Percentiles rank a stretch among this genome's conserved stretches.
Evolutionary conservation across 306 rosid genomes (phyloP).

Genomic region (Coriaria nepalensis): DNA sequence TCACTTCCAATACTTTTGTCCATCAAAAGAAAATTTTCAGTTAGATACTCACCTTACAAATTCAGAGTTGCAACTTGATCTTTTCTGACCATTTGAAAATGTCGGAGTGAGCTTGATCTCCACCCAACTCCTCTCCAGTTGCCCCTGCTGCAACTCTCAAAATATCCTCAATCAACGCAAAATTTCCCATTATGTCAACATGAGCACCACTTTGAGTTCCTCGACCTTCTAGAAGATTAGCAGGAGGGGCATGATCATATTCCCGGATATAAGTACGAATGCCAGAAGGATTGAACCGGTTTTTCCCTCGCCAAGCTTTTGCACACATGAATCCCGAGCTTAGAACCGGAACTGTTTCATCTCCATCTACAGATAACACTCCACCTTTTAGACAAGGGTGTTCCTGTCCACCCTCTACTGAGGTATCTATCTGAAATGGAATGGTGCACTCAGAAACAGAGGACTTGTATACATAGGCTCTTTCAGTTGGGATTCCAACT

Average conservation of each 20-base stretch:
- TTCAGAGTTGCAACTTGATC: slow-evolving; percentile 42
- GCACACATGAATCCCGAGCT: slow-evolving; percentile 88
- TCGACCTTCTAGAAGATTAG: slow-evolving; percentile 62
- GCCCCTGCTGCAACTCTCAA: slow-evolving; percentile 74
- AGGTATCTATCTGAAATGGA: slow-evolving; percentile 64
- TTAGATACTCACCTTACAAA: no score
- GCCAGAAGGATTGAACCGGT: slow-evolving; percentile 67
- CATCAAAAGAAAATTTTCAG: no score
- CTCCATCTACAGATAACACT: slow-evolving; percentile 63
- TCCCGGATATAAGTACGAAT: slow-evolving; percentile 42
- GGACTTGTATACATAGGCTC: slow-evolving; percentile 68
- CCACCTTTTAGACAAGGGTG: slow-evolving; percentile 53
- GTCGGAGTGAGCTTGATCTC: slow-evolving; percentile 54
- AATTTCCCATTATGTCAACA: slow-evolving; percentile 87
- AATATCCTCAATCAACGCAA: slow-evolving; percentile 67
- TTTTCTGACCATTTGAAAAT: slow-evolving; percentile 71
- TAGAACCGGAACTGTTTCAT: slow-evolving; percentile 75
- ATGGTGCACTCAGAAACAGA: slow-evolving; percentile 55
- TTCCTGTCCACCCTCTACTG: slow-evolving; percentile 37
- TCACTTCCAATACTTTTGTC: no score
- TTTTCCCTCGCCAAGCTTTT: slow-evolving; percentile 73
- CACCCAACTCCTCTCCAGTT: slow-evolving; percentile 58
- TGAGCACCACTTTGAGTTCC: slow-evolving; percentile 87
- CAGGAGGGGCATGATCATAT: slow-evolving; percentile 68
- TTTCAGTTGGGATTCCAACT: slow-evolving; percentile 78